These are phyloP conservation scores for Prototheca cutis DNA, from an alignment of 163 green algal species.

Conservation along the genomic window DNA sequence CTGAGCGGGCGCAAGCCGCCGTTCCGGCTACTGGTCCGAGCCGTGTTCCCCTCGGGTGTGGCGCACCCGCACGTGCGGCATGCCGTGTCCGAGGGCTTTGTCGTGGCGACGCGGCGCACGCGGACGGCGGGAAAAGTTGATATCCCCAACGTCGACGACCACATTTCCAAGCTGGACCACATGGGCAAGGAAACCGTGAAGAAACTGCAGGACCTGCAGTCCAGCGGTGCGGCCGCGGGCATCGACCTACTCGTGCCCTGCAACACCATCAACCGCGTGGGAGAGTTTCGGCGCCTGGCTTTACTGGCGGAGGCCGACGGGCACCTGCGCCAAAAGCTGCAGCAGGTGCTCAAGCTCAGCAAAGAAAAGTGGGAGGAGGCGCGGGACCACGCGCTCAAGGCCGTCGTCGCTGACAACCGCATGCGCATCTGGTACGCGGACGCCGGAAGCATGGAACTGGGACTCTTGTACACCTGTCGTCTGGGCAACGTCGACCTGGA, in stretches of 20 bases:
- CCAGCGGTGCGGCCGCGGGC: slow-evolving; percentile 21
- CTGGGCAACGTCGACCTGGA: slow-evolving; percentile 72
- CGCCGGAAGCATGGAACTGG: slow-evolving; percentile 48
- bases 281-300: slow-evolving; percentile 71
- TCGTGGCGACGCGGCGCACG: slow-evolving; percentile 70
- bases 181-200: slow-evolving; percentile 87
- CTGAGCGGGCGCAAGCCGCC: slow-evolving; percentile 73
- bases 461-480: slow-evolving; percentile 76
- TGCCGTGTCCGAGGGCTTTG: slow-evolving; percentile 68
- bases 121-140: slow-evolving; percentile 71
- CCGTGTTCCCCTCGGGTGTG: slow-evolving; percentile 22
- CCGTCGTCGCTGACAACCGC: slow-evolving; percentile 71
- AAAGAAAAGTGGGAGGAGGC: slow-evolving; percentile 92
- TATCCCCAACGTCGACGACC: slow-evolving; percentile 57
- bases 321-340: slow-evolving; percentile 58
- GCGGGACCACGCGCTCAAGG: slow-evolving; percentile 68
- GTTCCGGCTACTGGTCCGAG: slow-evolving; percentile 65
- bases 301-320: slow-evolving; percentile 67
- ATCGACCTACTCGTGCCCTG: slow-evolving; percentile 40
- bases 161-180: slow-evolving; percentile 78
- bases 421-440: slow-evolving; percentile 78
- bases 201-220: slow-evolving; percentile 72
- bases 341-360: slow-evolving; percentile 75
- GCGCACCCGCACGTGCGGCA: slow-evolving; percentile 38
- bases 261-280: slow-evolving; percentile 60